Evolutionary conservation across 192 early-diverging fungal genomes (phyloP).

Genomic region (Haplosporangium gracile): DNA sequence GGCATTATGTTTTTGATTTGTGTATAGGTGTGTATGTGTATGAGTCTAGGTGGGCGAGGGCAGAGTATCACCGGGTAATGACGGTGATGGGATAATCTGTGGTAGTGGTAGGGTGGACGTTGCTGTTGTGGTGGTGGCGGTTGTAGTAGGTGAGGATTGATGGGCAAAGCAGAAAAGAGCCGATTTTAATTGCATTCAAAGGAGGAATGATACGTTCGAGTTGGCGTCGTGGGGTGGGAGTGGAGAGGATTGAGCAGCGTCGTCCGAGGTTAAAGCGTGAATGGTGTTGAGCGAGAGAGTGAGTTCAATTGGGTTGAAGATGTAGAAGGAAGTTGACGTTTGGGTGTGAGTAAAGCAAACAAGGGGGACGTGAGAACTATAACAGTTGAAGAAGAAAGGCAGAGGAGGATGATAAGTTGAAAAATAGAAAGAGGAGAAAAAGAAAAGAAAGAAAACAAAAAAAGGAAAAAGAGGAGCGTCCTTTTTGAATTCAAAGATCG

Average conservation of each 20-base stretch:
- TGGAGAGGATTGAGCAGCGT: neutral
- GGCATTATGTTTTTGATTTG: slow-evolving; percentile 21
- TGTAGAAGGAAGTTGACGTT: neutral
- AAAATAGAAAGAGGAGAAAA: neutral
- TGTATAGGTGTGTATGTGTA: neutral
- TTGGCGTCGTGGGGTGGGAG: neutral
- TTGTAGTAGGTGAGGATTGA: neutral
- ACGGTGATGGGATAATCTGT: neutral
- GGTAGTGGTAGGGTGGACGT: neutral
- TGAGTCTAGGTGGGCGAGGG: neutral
- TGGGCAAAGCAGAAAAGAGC: neutral
- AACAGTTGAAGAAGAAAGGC: neutral
- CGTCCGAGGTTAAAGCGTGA: neutral
- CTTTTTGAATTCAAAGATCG: neutral
- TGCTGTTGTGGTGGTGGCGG: neutral
- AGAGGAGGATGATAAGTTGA: neutral
- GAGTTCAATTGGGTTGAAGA: neutral
- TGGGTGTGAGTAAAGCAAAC: neutral
- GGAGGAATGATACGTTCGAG: neutral
- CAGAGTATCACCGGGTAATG: neutral
- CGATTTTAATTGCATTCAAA: neutral
- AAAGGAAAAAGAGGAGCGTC: neutral
- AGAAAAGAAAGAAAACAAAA: neutral
- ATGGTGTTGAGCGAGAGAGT: neutral
- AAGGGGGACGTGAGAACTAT: neutral